Base-by-base conservation (phyloP, 495 filamentous ascomycete genomes). In the Jackrogersella multiformis region DNA sequence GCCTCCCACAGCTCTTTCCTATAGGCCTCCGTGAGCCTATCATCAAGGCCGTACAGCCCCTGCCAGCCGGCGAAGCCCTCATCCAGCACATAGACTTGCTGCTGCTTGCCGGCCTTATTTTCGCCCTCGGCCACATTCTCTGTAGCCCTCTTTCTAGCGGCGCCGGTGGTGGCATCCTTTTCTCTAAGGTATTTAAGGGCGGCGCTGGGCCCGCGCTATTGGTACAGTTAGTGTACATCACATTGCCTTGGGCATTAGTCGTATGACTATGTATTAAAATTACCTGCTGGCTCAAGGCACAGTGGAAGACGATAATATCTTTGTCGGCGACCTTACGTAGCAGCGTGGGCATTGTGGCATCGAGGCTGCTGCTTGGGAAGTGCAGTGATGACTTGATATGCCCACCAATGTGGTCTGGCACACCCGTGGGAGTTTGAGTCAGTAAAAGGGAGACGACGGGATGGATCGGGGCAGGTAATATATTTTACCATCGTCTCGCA, bases 1-100 rank as follows among this genome's bases (percentile, higher is more conserved):
- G 90, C 86, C 69, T 84, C 83, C 94, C 94, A 99, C 44, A 97
- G 80, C 81, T 97, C 90, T 74, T 91, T 91, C 48, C 84, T 84
- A 75, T 93, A 99, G 2, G 80, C 91, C 80, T 97, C 92, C 1
- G 95, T 99, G 73, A 99, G 80, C 46, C 87, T 74, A 68, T 87
- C 79, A 79, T 99, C 94, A 52, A 86, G 82, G 2, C 94, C 90
- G 77, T 88, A 97, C 76, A 85, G 84, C 79, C 94, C 90, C 83
- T 97, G 92, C 95, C 95, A 99, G 58, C 90, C 85, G 7, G 90
- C 88, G 76, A 98, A 99, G 15, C 95, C 95, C 0, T 88, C 85
- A 56, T 96, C 90, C 5, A 98, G 83, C 7, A 98, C 86, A 73
- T 83, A 89, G 15, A 98, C 89, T 76, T 90, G 83, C 77, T 94